These are phyloP conservation scores for Turnera subulata DNA, from an alignment of 345 rosid species.

Conservation along the genomic window DNA sequence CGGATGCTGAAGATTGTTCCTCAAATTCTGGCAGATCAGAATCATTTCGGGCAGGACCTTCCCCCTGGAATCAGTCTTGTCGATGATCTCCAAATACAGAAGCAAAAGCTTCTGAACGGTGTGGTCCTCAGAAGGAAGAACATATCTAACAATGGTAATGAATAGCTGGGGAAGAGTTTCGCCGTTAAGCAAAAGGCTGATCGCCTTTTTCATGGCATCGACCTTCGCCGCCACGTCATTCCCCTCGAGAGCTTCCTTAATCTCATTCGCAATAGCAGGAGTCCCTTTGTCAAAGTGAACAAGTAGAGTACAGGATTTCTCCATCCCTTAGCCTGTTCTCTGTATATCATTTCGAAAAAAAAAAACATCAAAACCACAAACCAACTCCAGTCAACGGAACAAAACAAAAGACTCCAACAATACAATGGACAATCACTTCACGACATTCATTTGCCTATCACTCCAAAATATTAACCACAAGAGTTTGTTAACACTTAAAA, in stretches of 20 bases:
- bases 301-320: constrained; percentile 78
- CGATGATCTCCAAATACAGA: constrained; percentile 82
- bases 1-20: constrained; percentile 96
- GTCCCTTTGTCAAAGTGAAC: constrained; percentile 85
- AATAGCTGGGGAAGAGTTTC: constrained; percentile 92
- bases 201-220: constrained; percentile 85
- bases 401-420: not conserved
- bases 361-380: constrained; percentile 2
- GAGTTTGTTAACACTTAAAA: too few relatives aligned
- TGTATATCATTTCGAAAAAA: too few relatives aligned
- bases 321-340: constrained; percentile 43
- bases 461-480: too few relatives aligned
- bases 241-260: constrained; percentile 94
- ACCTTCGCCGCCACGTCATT: constrained; percentile 58
- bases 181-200: constrained; percentile 86
- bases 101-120: constrained; percentile 84
- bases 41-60: constrained; percentile 92
- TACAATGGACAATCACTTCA: too few relatives aligned
- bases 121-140: constrained; percentile 90
- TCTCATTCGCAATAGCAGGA: constrained; percentile 79
- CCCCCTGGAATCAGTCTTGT: constrained; percentile 74
- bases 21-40: constrained; percentile 81
- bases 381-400: not conserved
- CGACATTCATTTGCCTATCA: too few relatives aligned
- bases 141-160: constrained; percentile 90